phyloP scores from a whole-genome alignment of 257 asterid species.

The Verbascum thapsus region DNA sequence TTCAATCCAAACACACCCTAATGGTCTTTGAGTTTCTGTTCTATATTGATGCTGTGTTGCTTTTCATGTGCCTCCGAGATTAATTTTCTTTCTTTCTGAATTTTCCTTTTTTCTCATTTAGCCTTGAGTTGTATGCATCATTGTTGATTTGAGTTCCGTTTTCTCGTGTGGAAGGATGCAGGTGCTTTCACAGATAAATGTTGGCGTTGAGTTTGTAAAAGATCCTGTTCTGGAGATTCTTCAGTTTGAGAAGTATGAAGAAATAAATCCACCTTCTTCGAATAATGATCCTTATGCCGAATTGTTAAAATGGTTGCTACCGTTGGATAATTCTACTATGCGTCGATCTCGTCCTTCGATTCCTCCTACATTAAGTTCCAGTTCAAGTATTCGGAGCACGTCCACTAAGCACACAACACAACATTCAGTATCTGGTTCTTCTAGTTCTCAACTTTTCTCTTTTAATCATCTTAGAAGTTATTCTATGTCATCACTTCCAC shows the following conservation, averaged over 20 bases:
- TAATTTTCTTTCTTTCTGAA: not conserved
- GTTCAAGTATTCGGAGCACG: conserved; percentile 51
- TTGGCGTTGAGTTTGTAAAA: conserved; percentile 49
- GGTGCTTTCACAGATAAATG: conserved; percentile 71
- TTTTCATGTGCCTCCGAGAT: not conserved
- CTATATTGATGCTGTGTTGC: not conserved
- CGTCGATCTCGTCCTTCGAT: conserved; percentile 52
- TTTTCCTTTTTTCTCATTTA: not conserved
- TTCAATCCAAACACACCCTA: too few species aligned
- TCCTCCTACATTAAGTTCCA: conserved; percentile 52
- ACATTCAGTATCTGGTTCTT: conserved; percentile 46
- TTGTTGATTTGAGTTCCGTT: conserved; percentile 43
- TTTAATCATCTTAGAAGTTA: conserved; percentile 69
- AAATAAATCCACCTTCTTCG: conserved; percentile 35
- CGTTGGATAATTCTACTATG: conserved; percentile 58
- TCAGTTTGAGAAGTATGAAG: conserved; percentile 60
- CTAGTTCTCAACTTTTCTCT: conserved; percentile 67
- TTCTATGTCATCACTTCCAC: conserved; percentile 78
- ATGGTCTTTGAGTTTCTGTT: not conserved
- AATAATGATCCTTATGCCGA: conserved; percentile 60
- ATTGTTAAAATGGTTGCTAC: conserved; percentile 67
- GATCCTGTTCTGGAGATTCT: conserved; percentile 74
- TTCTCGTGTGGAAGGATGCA: conserved; percentile 72
- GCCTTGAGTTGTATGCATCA: conserved; percentile 13
- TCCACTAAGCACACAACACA: conserved; percentile 49